Conservation (phyloP, 345 rosid species). For the Alliaria petiolata region DNA sequence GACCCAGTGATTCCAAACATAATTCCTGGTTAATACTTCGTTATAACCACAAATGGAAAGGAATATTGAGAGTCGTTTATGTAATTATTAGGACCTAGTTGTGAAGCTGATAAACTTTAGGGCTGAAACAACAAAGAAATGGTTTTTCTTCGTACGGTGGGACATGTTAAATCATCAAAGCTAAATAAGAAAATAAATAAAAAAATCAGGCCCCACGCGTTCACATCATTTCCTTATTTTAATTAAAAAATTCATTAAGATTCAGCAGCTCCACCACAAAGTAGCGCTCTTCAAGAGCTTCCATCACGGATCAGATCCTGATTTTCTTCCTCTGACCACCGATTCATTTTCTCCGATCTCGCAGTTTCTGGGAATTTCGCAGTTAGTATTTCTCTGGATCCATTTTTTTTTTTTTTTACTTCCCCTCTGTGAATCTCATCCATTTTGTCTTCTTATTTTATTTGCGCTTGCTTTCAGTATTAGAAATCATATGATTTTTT, state of each 20-base stretch:
- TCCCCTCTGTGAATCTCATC: background rate
- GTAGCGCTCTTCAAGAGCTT: conserved; percentile 12
- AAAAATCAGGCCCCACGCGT: conserved; percentile 16
- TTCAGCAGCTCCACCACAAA: conserved; percentile 1
- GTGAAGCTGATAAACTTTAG: background rate
- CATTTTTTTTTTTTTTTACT: background rate
- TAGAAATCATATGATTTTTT: background rate
- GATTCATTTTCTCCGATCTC: conserved; percentile 15
- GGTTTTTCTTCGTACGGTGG: background rate
- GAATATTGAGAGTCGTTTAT: background rate
- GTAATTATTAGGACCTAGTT: background rate
- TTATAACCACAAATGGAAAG: background rate
- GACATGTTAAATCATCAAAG: background rate
- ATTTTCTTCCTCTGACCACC: conserved; percentile 19
- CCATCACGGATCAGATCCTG: conserved; percentile 29
- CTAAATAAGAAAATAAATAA: background rate
- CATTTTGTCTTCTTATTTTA: background rate
- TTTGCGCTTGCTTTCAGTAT: background rate
- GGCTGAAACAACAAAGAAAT: background rate
- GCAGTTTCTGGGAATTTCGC: background rate
- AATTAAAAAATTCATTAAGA: background rate
- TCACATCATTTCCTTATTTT: background rate
- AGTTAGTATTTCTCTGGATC: background rate
- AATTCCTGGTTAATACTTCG: too few relatives aligned
- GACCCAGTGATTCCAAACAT: too few relatives aligned